phyloP scores from a whole-genome alignment of 306 rosid species.

The Glycyrrhiza uralensis region DNA sequence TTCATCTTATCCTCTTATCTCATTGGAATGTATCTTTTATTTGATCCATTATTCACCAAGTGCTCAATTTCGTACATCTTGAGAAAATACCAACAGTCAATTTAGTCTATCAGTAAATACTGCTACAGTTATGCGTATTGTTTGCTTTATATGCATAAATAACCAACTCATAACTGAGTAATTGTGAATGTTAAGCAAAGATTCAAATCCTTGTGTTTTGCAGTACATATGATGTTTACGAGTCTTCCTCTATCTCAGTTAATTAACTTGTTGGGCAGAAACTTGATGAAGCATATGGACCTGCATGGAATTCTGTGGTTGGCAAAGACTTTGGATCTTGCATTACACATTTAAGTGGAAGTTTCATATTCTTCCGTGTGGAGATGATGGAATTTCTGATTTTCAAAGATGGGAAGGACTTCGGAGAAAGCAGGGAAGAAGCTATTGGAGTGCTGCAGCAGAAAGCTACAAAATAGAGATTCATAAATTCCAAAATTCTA shows the following conservation, averaged over 20 bases:
- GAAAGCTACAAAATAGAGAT: slow-evolving; percentile 7
- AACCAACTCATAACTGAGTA: background rate
- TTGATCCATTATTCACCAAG: background rate
- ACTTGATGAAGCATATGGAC: slow-evolving; percentile 62
- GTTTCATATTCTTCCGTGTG: slow-evolving; percentile 61
- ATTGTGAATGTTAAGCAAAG: background rate
- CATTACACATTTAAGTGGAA: slow-evolving; percentile 58
- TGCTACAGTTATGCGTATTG: background rate
- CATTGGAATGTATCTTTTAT: background rate
- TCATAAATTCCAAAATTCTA: slow-evolving; percentile 9
- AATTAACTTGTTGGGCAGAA: slow-evolving; percentile 34
- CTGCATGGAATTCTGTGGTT: slow-evolving; percentile 66
- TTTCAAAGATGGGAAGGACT: slow-evolving; percentile 63
- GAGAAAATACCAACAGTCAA: background rate
- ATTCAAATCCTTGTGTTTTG: background rate
- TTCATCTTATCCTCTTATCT: too few relatives aligned
- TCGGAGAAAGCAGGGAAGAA: slow-evolving; percentile 47
- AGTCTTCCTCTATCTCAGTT: slow-evolving; percentile 11
- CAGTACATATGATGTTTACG: background rate
- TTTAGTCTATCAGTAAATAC: background rate
- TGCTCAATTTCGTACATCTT: too few relatives aligned
- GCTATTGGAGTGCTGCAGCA: slow-evolving; percentile 46
- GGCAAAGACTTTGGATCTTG: slow-evolving; percentile 78
- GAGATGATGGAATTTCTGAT: slow-evolving; percentile 69
- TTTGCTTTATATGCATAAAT: background rate